These are phyloP conservation scores for Parachaetomium inaequale DNA, from an alignment of 495 filamentous ascomycete genomes.

Conservation along the genomic window DNA sequence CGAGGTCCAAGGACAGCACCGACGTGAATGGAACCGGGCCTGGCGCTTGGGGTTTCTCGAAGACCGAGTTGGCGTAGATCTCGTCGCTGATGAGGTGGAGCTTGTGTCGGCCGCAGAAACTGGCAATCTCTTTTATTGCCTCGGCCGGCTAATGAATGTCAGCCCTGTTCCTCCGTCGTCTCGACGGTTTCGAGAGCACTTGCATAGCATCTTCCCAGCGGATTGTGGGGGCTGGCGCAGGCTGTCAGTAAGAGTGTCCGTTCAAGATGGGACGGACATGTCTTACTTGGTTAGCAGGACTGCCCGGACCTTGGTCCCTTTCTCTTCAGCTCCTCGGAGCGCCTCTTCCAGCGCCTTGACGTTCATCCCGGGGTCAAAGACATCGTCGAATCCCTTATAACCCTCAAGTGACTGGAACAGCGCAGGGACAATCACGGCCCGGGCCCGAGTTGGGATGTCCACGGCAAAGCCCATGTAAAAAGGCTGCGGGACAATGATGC, in stretches of 20 bases:
- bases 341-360: slow-evolving; percentile 32
- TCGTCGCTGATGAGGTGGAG: slow-evolving; percentile 37
- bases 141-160: slow-evolving; percentile 13
- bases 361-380: slow-evolving; percentile 33
- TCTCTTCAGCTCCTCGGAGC: slow-evolving; percentile 23
- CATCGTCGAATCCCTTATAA: slow-evolving; percentile 36
- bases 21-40: slow-evolving; percentile 33
- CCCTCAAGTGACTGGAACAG: slow-evolving; percentile 41
- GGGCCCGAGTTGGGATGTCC: slow-evolving; percentile 25
- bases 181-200: not conserved
- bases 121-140: slow-evolving; percentile 18
- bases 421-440: slow-evolving; percentile 36
- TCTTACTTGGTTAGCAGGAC: slow-evolving; percentile 16
- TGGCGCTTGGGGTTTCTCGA: slow-evolving; percentile 18
- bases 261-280: slow-evolving; percentile 25
- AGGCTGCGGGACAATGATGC: slow-evolving; percentile 31
- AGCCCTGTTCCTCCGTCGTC: not conserved
- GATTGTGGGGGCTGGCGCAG: slow-evolving; percentile 31
- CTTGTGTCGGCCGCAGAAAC: slow-evolving; percentile 26
- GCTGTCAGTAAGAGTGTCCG: not conserved
- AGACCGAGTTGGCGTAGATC: slow-evolving; percentile 34
- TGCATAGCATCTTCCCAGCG: slow-evolving; percentile 30
- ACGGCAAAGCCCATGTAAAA: slow-evolving; percentile 29
- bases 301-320: slow-evolving; percentile 36
- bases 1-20: slow-evolving; percentile 33